Evolutionary conservation across 208 protist species (phyloP).

Genomic region (Balamuthia mandrillaris): DNA sequence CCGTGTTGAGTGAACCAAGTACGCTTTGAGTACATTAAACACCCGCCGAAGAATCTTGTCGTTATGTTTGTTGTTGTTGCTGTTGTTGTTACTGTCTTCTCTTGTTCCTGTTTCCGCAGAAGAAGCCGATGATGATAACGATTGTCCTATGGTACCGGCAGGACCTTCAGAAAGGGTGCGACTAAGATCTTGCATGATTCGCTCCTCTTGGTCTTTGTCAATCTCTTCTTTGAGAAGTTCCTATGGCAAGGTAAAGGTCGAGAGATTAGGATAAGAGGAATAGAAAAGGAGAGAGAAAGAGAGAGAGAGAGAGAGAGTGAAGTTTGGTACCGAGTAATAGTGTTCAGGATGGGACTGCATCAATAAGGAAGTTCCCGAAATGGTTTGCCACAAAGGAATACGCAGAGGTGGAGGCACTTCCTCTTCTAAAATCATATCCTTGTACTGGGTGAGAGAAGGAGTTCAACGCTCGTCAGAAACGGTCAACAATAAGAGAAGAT

Average conservation of each 20-base stretch:
- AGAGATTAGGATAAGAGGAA: neutral
- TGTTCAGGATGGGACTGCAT: neutral
- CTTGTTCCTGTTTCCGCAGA: neutral
- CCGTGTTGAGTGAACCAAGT: constrained; percentile 1
- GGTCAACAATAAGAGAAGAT: neutral
- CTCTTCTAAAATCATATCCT: neutral
- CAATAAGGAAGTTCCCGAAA: neutral
- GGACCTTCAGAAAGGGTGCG: constrained; percentile 11
- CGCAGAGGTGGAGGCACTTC: neutral
- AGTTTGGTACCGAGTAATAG: neutral
- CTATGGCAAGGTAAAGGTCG: too few species aligned
- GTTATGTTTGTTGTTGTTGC: neutral
- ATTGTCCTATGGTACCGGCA: neutral
- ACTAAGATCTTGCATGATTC: neutral
- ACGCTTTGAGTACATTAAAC: constrained; percentile 25
- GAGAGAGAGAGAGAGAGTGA: neutral
- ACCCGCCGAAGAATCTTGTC: neutral
- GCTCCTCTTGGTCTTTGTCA: neutral
- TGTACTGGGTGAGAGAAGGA: neutral
- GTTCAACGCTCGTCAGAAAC: neutral
- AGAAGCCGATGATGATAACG: neutral
- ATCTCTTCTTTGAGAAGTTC: neutral
- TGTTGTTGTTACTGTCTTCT: neutral
- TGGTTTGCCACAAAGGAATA: neutral
- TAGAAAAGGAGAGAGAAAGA: neutral